Evolutionary conservation across 2,329 filamentous ascomycete genomes (phyloP), one percentile per base, ranked within the genome.

Genomic region (Aspergillus tanneri): DNA sequence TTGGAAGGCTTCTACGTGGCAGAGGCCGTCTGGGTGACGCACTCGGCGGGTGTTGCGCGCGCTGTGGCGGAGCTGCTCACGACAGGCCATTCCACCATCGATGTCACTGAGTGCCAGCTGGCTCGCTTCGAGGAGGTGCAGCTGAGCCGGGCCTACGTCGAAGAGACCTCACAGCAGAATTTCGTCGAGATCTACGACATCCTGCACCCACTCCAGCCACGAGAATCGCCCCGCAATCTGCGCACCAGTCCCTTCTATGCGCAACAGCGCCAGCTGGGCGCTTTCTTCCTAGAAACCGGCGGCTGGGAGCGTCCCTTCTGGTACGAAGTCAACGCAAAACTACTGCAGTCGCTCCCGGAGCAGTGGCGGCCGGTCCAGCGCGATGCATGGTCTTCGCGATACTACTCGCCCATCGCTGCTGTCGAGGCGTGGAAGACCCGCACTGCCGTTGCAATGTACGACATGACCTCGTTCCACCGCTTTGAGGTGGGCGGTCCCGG

Each of bases 131-230:
- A 85, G 53, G 72, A 83, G 21, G 74, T 84, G 2, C 82, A 85
- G 56, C 69, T 83, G 7, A 77, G 73, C 2, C 75, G 68, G 0
- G 47, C 70, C 0, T 85, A 85, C 49, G 73, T 85, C 43, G 71
- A 63, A 19, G 81, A 85, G 65, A 84, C 82, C 0, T 79, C 77
- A 0, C 72, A 77, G 37, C 80, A 82, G 58, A 83, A 81, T 55
- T 85, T 85, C 41, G 76, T 81, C 19, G 82, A 85, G 53, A 76
- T 85, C 1, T 85, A 85, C 66, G 82, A 85, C 50, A 83, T 85
- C 30, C 52, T 85, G 0, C 82, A 85, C 49, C 82, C 82, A 0
- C 69, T 82, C 0, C 79, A 82, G 43, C 82, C 80, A 0, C 76
- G 75, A 22, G 70, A 76, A 0, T 82, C 78, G 0, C 82, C 81